Conservation (phyloP, 768 basidiomycete genomes). For the Russula foetens region DNA sequence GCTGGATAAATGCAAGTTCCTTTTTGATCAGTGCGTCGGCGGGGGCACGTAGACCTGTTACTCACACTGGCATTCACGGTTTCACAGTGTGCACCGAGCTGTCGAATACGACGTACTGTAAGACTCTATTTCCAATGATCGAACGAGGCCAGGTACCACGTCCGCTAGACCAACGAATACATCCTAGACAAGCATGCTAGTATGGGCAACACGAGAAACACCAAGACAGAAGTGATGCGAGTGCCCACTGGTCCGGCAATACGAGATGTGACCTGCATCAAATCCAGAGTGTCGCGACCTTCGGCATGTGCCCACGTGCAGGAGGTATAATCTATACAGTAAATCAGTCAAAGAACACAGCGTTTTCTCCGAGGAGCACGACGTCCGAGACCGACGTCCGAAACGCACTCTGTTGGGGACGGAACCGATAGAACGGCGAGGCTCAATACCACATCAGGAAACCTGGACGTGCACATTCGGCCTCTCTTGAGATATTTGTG, state of each 20-base stretch:
- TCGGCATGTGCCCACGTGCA: slow-evolving; percentile 24
- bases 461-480: slow-evolving; percentile 1
- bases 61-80: slow-evolving; percentile 18
- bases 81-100: slow-evolving; percentile 19
- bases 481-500: no score
- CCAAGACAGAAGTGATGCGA: not conserved
- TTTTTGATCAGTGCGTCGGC: slow-evolving; percentile 3
- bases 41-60: not conserved
- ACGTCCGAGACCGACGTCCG: not conserved
- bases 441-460: slow-evolving; percentile 18
- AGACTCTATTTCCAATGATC: not conserved
- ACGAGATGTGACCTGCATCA: slow-evolving; percentile 22
- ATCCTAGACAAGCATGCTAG: not conserved
- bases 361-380: no score
- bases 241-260: slow-evolving; percentile 19
- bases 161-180: slow-evolving; percentile 7
- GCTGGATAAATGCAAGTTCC: slow-evolving; percentile 11
- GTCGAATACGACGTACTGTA: not conserved
- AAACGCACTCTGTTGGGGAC: slow-evolving; percentile 15
- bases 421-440: slow-evolving; percentile 14
- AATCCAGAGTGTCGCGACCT: slow-evolving; percentile 23
- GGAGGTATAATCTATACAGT: no score
- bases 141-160: slow-evolving; percentile 7
- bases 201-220: not conserved
- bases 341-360: not conserved